Evolutionary conservation across 75 land plant genomes (phyloP).

Genomic region (Isoetes taiwanensis): DNA sequence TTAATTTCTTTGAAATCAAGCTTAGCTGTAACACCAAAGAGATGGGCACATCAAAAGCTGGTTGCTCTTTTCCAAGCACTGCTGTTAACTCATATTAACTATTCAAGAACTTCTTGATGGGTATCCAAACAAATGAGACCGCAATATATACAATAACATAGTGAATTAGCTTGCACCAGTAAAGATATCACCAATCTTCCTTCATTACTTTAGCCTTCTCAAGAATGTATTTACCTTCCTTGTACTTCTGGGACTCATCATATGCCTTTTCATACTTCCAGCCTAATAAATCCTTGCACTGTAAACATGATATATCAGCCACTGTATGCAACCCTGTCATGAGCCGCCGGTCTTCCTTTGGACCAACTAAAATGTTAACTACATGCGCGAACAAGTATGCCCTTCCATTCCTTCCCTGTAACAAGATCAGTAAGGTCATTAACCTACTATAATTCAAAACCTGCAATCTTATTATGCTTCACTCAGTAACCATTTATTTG

Average conservation of each 20-base stretch:
- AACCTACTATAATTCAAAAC: background rate
- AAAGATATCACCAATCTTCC: conserved; percentile 82
- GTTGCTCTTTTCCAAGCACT: no score
- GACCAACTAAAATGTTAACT: conserved; percentile 58
- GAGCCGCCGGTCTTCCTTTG: conserved; percentile 69
- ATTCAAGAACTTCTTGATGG: no score
- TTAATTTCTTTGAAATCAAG: no score
- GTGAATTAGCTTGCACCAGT: no score
- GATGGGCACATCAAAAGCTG: no score
- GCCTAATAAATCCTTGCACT: conserved; percentile 69
- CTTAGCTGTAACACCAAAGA: no score
- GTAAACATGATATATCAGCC: conserved; percentile 55
- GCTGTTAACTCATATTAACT: no score
- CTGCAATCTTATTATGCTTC: background rate
- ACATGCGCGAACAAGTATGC: conserved; percentile 75
- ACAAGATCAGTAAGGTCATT: no score
- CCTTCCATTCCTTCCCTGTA: conserved; percentile 72
- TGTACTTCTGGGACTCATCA: conserved; percentile 82
- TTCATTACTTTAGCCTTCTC: conserved; percentile 72
- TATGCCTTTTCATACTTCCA: conserved; percentile 88
- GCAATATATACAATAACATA: no score
- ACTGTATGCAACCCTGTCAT: conserved; percentile 87
- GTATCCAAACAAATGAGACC: no score
- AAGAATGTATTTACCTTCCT: conserved; percentile 86
- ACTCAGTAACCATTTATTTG: background rate